Percentiles rank a stretch among this genome's conserved stretches.
phyloP scores from a whole-genome alignment of 2,329 filamentous ascomycete species.

The Neopestalotiopsis sp. region DNA sequence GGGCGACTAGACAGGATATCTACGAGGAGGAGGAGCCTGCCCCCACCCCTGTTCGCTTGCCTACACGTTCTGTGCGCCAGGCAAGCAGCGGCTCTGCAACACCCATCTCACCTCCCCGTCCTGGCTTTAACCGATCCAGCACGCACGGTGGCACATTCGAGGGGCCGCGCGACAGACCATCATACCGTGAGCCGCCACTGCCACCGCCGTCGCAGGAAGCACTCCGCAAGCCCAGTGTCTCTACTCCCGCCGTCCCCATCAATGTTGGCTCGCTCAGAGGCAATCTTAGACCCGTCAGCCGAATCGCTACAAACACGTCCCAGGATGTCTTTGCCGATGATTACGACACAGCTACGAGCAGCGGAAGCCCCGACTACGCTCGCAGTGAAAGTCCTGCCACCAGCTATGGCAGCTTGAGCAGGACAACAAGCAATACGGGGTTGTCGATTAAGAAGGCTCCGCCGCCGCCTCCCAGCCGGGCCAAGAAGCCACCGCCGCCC shows the following conservation, averaged over 20 bases:
- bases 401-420: slow-evolving; percentile 58
- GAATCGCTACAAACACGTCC: slow-evolving; percentile 44
- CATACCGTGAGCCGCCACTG: slow-evolving; percentile 35
- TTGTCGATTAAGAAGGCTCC: slow-evolving; percentile 44
- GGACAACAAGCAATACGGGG: slow-evolving; percentile 46
- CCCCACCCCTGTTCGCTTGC: slow-evolving; percentile 47
- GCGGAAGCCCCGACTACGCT: slow-evolving; percentile 57
- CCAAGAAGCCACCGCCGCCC: slow-evolving; percentile 61
- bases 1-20: slow-evolving; percentile 35
- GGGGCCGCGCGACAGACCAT: slow-evolving; percentile 23
- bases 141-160: slow-evolving; percentile 29
- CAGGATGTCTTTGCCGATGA: slow-evolving; percentile 55
- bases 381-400: slow-evolving; percentile 61
- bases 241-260: slow-evolving; percentile 16
- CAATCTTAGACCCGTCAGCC: slow-evolving; percentile 51
- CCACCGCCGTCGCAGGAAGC: slow-evolving; percentile 27
- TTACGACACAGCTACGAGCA: slow-evolving; percentile 55
- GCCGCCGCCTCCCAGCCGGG: slow-evolving; percentile 50
- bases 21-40: slow-evolving; percentile 40
- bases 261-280: slow-evolving; percentile 44
- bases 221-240: slow-evolving; percentile 25
- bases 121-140: slow-evolving; percentile 32
- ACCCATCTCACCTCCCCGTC: slow-evolving; percentile 32
- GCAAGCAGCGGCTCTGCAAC: slow-evolving; percentile 28
- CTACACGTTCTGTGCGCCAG: slow-evolving; percentile 45